Base-by-base conservation (phyloP, 495 filamentous ascomycete species). In the Annulohypoxylon stygium region DNA sequence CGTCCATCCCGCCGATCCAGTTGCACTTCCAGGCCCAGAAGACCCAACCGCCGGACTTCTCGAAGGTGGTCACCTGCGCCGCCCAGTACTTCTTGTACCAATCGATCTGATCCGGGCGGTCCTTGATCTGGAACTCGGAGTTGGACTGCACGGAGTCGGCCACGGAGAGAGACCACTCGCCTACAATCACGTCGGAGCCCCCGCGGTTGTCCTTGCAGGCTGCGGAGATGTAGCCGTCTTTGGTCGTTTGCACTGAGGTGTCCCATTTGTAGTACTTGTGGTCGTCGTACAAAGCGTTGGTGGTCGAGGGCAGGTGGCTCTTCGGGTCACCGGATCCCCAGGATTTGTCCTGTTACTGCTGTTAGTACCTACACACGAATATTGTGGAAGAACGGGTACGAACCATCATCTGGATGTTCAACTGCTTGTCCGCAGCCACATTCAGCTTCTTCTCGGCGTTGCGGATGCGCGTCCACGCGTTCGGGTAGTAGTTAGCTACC, bases 21-120 rank as follows among this genome's bases (percentile, higher is more conserved):
- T 77, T 77, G 64, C 74, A 77, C 81, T 89, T 91, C 89, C 89
- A 90, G 10, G 81, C 81, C 89, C 89, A 91, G 76, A 88, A 91
- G 2, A 89, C 71, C 88, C 89, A 91, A 0, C 89, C 89, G 10
- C 80, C 79, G 48, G 84, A 82, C 74, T 84, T 82, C 81, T 91
- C 89, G 67, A 88, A 91, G 1, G 83, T 80, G 20, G 80, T 78
- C 4, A 87, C 83, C 75, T 90, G 88, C 2, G 88, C 88, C 8
- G 87, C 88, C 78, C 88, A 91, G 87, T 83, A 91, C 67, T 82
- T 78, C 58, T 55, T 71, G 70, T 91, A 91, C 70, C 87, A 91
- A 0, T 74, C 81, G 34, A 76, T 78, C 65, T 90, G 85, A 12
- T 71, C 76, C 33, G 70, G 81, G 11, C 78, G 81, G 26, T 82